A percentile compares a stretch with the other conserved stretches of the same genome.
These are phyloP conservation scores for Canavalia ensiformis DNA, from an alignment of 306 rosid species.

Conservation along the genomic window DNA sequence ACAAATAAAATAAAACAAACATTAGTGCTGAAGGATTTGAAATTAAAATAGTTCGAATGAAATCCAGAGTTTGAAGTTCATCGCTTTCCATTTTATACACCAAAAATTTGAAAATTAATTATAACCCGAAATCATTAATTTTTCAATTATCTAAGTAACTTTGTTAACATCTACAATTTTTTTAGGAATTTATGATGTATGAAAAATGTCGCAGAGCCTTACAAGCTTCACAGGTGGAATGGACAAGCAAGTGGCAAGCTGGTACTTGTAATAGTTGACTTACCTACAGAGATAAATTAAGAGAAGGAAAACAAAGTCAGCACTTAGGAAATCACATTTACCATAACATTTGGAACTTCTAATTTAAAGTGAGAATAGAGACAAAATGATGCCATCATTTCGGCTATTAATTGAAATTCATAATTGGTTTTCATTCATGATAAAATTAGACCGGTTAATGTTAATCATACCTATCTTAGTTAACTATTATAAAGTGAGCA, in stretches of 20 bases:
- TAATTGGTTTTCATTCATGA: not conserved
- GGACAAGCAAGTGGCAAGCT: not conserved
- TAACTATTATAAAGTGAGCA: not conserved
- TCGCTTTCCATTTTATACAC: too few relatives aligned
- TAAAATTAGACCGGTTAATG: not conserved
- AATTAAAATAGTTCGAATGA: too few relatives aligned
- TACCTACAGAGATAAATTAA: slow-evolving; percentile 46
- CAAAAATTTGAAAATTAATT: too few relatives aligned
- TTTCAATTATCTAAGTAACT: too few relatives aligned
- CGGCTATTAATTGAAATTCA: not conserved
- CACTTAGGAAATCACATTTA: not conserved
- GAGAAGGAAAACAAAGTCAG: slow-evolving; percentile 10
- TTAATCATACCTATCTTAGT: not conserved
- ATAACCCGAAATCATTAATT: too few relatives aligned
- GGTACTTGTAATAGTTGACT: slow-evolving; percentile 21
- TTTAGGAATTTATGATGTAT: too few relatives aligned
- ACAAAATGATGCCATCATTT: slow-evolving; percentile 13
- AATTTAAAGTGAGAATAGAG: not conserved
- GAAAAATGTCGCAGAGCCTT: too few relatives aligned
- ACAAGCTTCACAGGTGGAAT: too few relatives aligned
- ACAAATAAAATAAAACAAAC: too few relatives aligned
- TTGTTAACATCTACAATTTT: too few relatives aligned
- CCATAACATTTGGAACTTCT: slow-evolving; percentile 1
- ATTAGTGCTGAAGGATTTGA: too few relatives aligned
- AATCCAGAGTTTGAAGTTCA: too few relatives aligned